Conservation (phyloP, 2,329 filamentous ascomycete genomes). For the Hypoxylon sp. region DNA sequence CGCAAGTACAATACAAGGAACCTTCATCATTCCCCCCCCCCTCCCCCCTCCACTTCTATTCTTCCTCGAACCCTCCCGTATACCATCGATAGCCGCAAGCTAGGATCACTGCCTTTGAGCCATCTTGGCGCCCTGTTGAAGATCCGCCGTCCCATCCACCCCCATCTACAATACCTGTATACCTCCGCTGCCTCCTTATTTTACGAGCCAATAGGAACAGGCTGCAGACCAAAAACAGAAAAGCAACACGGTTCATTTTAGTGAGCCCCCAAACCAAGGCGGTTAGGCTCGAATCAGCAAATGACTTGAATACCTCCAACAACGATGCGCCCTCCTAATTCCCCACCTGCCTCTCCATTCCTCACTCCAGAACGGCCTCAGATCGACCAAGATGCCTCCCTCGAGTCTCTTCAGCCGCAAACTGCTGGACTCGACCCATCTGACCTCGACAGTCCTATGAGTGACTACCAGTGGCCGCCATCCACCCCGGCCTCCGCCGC, state of each 20-base stretch:
- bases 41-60: neutral
- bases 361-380: conserved; percentile 45
- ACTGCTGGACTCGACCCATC: conserved; percentile 36
- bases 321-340: conserved; percentile 47
- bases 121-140: conserved; percentile 40
- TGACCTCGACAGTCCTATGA: conserved; percentile 39
- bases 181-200: conserved; percentile 27
- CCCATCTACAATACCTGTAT: conserved; percentile 27
- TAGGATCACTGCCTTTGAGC: conserved; percentile 31
- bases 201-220: conserved; percentile 35
- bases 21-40: neutral
- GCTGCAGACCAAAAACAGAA: conserved; percentile 34
- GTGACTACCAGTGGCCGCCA: conserved; percentile 27
- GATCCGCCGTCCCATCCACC: conserved; percentile 34
- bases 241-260: conserved; percentile 33
- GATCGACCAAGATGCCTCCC: conserved; percentile 46
- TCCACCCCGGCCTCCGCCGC: conserved; percentile 19
- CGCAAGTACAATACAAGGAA: conserved; percentile 4
- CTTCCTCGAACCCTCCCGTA: conserved; percentile 6
- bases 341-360: conserved; percentile 47
- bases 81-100: conserved; percentile 36
- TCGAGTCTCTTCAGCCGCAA: conserved; percentile 37
- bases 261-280: conserved; percentile 37
- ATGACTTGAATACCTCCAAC: conserved; percentile 42
- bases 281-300: conserved; percentile 44